A percentile compares a stretch with the other conserved stretches of the same genome.
Conservation (phyloP, 805 yeast species). For the Isabelozyma heimii region DNA sequence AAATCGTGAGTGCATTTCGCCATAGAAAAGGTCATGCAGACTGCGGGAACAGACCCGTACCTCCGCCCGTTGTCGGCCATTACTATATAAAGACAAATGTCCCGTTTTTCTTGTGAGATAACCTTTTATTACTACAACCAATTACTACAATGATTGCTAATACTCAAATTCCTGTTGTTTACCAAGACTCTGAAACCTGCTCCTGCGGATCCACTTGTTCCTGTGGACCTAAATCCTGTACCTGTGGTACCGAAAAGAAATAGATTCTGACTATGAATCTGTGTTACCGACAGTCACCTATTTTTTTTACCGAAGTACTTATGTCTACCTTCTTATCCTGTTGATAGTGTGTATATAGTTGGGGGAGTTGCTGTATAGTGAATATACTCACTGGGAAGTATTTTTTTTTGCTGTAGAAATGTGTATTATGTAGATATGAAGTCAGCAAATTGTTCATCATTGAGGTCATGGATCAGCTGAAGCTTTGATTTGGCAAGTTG, state of each 20-base stretch:
- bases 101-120: too few relatives aligned
- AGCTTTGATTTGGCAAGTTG: conserved; percentile 18
- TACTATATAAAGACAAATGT: not conserved
- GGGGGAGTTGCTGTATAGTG: not conserved
- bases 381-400: not conserved
- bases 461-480: conserved; percentile 11
- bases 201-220: conserved; percentile 7
- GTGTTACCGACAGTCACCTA: too few relatives aligned
- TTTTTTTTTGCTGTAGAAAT: too few relatives aligned
- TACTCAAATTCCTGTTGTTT: not conserved
- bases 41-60: not conserved
- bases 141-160: not conserved
- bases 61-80: not conserved
- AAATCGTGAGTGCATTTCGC: not conserved
- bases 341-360: not conserved
- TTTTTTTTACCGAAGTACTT: not conserved
- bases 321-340: not conserved
- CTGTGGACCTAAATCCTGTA: conserved; percentile 6
- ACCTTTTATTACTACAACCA: not conserved
- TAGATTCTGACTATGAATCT: too few relatives aligned
- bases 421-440: not conserved
- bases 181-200: conserved; percentile 6
- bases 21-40: not conserved
- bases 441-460: conserved; percentile 5
- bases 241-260: conserved; percentile 9